phyloP scores from a whole-genome alignment of 768 basidiomycete genomes.

The Cyclocybe aegerita region DNA sequence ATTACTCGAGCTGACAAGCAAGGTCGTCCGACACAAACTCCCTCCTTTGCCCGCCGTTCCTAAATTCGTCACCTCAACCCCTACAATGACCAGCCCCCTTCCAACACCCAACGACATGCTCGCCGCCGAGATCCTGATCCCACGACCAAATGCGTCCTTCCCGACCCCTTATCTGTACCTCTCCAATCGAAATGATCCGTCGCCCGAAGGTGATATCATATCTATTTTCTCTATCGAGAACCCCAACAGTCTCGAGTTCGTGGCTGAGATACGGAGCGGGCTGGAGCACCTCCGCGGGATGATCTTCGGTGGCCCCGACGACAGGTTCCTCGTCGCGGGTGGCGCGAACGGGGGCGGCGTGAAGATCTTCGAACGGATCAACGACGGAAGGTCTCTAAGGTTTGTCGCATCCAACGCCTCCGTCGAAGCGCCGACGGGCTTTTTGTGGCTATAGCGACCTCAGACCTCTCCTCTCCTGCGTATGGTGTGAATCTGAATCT shows the following conservation, averaged over 20 bases:
- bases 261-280: slow-evolving; percentile 67
- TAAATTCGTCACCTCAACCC: slow-evolving; percentile 41
- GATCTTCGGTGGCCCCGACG: slow-evolving; percentile 60
- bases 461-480: background rate
- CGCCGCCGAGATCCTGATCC: slow-evolving; percentile 70
- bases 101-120: slow-evolving; percentile 50
- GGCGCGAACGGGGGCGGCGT: slow-evolving; percentile 65
- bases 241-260: slow-evolving; percentile 44
- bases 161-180: slow-evolving; percentile 63
- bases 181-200: slow-evolving; percentile 75
- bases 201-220: slow-evolving; percentile 69
- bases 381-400: slow-evolving; percentile 56
- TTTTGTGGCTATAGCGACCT: slow-evolving; percentile 44
- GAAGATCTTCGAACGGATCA: slow-evolving; percentile 66
- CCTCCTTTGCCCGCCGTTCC: slow-evolving; percentile 40
- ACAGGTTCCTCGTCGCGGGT: slow-evolving; percentile 63
- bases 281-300: slow-evolving; percentile 71
- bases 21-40: slow-evolving; percentile 54
- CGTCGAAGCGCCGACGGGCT: slow-evolving; percentile 50
- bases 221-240: slow-evolving; percentile 61
- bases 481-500: too few species aligned
- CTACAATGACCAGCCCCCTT: slow-evolving; percentile 48
- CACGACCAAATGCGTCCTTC: slow-evolving; percentile 49
- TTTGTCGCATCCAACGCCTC: slow-evolving; percentile 46
- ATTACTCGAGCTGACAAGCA: slow-evolving; percentile 63